phyloP scores from a whole-genome alignment of 768 basidiomycete genomes.

The Pulveroboletus ravenelii region DNA sequence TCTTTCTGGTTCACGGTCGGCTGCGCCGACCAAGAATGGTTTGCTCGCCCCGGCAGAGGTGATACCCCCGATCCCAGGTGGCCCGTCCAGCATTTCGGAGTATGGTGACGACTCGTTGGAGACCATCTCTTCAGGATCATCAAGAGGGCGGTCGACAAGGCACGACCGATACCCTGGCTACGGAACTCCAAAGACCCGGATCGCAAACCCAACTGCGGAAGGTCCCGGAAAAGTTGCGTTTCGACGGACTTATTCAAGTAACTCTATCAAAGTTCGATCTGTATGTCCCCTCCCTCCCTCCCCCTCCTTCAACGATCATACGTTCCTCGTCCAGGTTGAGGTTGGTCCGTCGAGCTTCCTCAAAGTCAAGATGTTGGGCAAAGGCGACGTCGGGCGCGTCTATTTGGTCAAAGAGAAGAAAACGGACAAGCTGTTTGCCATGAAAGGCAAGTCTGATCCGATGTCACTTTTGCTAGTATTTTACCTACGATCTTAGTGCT shows the following conservation, averaged over 20 bases:
- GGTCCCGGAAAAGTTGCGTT: slow-evolving; percentile 69
- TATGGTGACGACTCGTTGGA: slow-evolving; percentile 70
- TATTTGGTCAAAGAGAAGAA: slow-evolving; percentile 99
- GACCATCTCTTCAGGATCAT: slow-evolving; percentile 73
- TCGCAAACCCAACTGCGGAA: slow-evolving; percentile 41
- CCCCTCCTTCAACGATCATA: neutral
- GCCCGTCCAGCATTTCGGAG: slow-evolving; percentile 46
- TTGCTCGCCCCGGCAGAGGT: slow-evolving; percentile 66
- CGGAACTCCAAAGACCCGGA: slow-evolving; percentile 37
- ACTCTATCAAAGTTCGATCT: slow-evolving; percentile 91
- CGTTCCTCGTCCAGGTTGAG: slow-evolving; percentile 60
- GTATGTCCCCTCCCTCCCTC: slow-evolving; percentile 40
- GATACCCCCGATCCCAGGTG: slow-evolving; percentile 51
- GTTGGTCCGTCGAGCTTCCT: slow-evolving; percentile 91
- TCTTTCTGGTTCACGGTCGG: slow-evolving; percentile 50
- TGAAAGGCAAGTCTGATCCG: slow-evolving; percentile 77
- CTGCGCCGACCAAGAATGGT: slow-evolving; percentile 68
- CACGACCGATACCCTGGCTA: slow-evolving; percentile 31
- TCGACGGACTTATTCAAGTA: slow-evolving; percentile 92
- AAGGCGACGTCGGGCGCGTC: slow-evolving; percentile 97
- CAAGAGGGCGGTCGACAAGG: slow-evolving; percentile 47
- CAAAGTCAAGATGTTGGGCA: slow-evolving; percentile 97
- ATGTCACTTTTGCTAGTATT: slow-evolving; percentile 1
- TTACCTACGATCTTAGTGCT: slow-evolving; percentile 59
- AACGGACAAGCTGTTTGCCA: slow-evolving; percentile 90